Percentiles rank a stretch among this genome's conserved stretches.
Conservation (phyloP, 257 asterid genomes). For the Solanum appendiculatum region DNA sequence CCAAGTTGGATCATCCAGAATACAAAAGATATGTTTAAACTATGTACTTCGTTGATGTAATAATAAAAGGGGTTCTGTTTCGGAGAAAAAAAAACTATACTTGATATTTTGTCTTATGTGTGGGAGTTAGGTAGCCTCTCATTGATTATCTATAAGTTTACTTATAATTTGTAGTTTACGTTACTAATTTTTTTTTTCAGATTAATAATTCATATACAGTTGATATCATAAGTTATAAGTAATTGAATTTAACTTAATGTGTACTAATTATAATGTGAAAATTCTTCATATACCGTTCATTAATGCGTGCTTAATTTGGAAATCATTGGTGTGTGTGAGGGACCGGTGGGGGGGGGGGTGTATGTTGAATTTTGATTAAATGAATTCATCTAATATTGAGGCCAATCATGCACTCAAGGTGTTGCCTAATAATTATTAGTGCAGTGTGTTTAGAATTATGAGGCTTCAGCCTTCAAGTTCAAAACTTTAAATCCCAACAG, state of each 20-base stretch:
- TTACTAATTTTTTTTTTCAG: background rate
- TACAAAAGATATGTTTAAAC: too few species aligned
- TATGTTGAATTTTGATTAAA: background rate
- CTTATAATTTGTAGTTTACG: background rate
- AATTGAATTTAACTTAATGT: background rate
- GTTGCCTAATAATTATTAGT: background rate
- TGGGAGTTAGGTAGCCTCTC: background rate
- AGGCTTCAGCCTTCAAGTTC: background rate
- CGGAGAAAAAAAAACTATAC: too few species aligned
- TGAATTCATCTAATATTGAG: background rate
- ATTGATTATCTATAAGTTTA: background rate
- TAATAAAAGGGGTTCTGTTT: too few species aligned
- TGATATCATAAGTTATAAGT: background rate
- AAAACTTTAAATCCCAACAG: background rate
- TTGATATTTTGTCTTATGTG: background rate
- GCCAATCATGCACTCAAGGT: background rate
- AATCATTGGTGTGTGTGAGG: background rate
- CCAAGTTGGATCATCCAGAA: too few species aligned
- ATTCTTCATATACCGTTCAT: background rate
- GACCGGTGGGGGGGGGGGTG: background rate
- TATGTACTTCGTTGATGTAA: too few species aligned
- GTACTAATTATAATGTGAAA: background rate
- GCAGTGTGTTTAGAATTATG: background rate
- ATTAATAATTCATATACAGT: background rate
- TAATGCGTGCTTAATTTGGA: background rate